These are phyloP conservation scores for Neofusicoccum umdonicola DNA, from an alignment of 2,329 filamentous ascomycete genomes.

Conservation along the genomic window DNA sequence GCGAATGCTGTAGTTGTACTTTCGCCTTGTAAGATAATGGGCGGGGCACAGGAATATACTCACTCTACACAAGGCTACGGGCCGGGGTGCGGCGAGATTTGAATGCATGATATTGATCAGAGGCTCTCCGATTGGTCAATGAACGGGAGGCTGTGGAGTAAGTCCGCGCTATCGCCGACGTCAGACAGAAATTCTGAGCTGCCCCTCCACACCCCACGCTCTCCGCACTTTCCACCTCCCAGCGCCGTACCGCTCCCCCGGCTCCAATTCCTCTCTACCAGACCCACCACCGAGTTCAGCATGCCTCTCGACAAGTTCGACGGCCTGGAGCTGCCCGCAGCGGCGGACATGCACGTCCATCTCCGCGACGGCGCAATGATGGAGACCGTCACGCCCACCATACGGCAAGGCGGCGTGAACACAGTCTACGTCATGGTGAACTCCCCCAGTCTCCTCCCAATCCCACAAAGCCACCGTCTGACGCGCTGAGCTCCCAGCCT, in stretches of 20 bases:
- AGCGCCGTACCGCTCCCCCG: background rate
- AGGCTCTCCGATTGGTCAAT: background rate
- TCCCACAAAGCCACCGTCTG: background rate
- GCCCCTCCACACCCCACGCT: background rate
- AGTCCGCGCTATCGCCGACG: slow-evolving; percentile 4
- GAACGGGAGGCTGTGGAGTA: background rate
- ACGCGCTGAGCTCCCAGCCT: slow-evolving; percentile 33
- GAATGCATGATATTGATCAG: background rate
- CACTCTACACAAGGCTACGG: background rate
- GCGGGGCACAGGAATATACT: background rate
- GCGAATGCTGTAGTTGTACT: background rate
- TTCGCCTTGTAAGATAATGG: background rate
- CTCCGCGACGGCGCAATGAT: slow-evolving; percentile 53
- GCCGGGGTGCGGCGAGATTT: background rate
- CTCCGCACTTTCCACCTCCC: background rate
- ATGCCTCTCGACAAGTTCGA: slow-evolving; percentile 43
- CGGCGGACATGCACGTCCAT: slow-evolving; percentile 53
- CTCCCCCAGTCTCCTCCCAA: background rate
- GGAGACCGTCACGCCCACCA: slow-evolving; percentile 50
- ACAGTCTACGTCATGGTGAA: slow-evolving; percentile 54
- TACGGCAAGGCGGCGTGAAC: slow-evolving; percentile 52
- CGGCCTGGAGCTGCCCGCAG: slow-evolving; percentile 47
- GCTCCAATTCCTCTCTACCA: background rate
- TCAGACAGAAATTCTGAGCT: slow-evolving; percentile 1
- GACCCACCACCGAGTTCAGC: no score